Evolutionary conservation across 345 rosid species (phyloP).

Genomic region (Psidium guajava): DNA sequence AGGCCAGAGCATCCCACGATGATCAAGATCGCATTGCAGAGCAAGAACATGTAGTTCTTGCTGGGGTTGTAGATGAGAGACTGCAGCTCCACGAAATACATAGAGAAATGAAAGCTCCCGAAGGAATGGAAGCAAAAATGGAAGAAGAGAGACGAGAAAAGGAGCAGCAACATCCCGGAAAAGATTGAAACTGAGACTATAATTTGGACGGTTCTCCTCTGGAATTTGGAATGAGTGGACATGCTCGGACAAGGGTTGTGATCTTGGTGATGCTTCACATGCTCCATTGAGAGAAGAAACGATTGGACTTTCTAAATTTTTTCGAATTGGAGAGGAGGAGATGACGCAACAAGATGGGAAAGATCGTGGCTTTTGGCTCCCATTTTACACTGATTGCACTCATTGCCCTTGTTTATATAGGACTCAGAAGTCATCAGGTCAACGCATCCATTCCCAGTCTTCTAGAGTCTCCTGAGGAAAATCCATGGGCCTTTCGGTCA

Average conservation of each 20-base stretch:
- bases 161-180: constrained; percentile 21
- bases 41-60: constrained; percentile 63
- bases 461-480: no score
- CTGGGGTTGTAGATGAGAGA: constrained; percentile 13
- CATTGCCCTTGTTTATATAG: background rate
- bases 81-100: constrained; percentile 2
- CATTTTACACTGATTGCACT: background rate
- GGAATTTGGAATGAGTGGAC: background rate
- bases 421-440: no score
- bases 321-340: no score
- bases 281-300: no score
- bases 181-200: constrained; percentile 25
- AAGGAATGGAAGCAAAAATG: background rate
- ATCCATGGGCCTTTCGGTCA: no score
- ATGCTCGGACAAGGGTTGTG: background rate
- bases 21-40: constrained; percentile 66
- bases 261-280: background rate
- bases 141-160: background rate
- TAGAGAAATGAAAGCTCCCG: background rate
- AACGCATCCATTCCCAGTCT: no score
- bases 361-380: background rate
- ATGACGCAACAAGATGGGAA: background rate
- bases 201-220: constrained; percentile 11
- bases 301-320: no score
- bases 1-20: constrained; percentile 32